Percentiles rank a stretch among this genome's conserved stretches.
phyloP scores from a whole-genome alignment of 2,329 filamentous ascomycete species.

The Parafenestella ontariensis region DNA sequence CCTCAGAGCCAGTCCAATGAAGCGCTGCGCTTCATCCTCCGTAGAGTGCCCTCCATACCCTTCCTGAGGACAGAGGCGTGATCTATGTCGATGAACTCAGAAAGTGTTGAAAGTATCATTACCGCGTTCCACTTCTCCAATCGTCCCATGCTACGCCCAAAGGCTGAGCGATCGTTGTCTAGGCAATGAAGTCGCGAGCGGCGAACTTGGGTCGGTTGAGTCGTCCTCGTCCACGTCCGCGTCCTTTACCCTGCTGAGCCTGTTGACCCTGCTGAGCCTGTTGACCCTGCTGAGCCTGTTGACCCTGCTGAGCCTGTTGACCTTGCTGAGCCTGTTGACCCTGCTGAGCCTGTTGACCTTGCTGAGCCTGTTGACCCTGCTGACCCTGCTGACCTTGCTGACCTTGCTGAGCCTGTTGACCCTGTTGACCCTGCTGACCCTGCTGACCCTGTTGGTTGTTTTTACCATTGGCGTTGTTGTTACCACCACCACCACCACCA shows the following conservation, averaged over 20 bases:
- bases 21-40: constrained; percentile 43
- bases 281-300: constrained; percentile 23
- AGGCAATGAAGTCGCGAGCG: constrained; percentile 44
- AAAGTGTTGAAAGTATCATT: constrained; percentile 36
- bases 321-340: constrained; percentile 10
- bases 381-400: constrained; percentile 2
- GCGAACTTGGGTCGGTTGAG: constrained; percentile 40
- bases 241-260: constrained; percentile 14
- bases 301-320: constrained; percentile 15
- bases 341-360: constrained; percentile 8
- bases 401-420: constrained; percentile 1
- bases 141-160: background rate
- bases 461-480: constrained; percentile 17
- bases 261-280: constrained; percentile 7
- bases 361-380: constrained; percentile 4
- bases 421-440: background rate
- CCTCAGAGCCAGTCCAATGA: constrained; percentile 44
- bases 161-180: constrained; percentile 7
- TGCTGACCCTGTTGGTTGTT: constrained; percentile 6
- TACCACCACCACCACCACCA: constrained; percentile 9
- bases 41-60: constrained; percentile 34
- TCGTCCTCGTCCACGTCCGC: constrained; percentile 29
- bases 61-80: constrained; percentile 31
- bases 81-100: constrained; percentile 34
- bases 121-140: constrained; percentile 23